Conservation (phyloP, 2,329 filamentous ascomycete genomes). For the Diaporthe destruens region DNA sequence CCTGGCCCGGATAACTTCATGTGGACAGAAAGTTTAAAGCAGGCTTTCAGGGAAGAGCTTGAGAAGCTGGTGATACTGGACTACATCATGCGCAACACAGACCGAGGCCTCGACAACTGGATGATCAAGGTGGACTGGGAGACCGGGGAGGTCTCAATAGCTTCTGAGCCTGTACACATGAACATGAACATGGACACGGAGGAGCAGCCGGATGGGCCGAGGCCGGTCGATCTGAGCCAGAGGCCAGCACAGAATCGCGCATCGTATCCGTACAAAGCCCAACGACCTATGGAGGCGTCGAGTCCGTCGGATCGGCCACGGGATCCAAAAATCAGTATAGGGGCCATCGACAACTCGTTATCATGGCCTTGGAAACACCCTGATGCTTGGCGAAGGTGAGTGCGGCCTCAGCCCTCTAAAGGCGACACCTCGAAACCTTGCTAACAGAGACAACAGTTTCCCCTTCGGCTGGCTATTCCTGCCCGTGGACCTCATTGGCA, state of each 20-base stretch:
- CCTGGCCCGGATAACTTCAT: conserved; percentile 71
- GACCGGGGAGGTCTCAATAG: conserved; percentile 84
- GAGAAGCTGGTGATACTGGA: conserved; percentile 98
- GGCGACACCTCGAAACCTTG: background rate
- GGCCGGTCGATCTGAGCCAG: conserved; percentile 69
- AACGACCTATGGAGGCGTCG: conserved; percentile 88
- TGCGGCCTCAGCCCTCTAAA: background rate
- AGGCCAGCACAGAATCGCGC: conserved; percentile 57
- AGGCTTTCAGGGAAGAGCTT: conserved; percentile 92
- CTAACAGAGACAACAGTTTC: conserved; percentile 73
- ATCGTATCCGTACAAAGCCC: conserved; percentile 78
- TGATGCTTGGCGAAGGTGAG: conserved; percentile 80
- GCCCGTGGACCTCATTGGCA: conserved; percentile 93
- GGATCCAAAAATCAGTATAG: conserved; percentile 77
- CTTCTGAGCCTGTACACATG: conserved; percentile 81
- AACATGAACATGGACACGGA: conserved; percentile 72
- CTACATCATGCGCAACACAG: conserved; percentile 99
- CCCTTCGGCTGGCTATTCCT: conserved; percentile 99
- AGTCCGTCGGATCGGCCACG: conserved; percentile 58
- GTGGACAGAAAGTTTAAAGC: conserved; percentile 91
- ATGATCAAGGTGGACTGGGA: conserved; percentile 98
- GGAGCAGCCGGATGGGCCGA: conserved; percentile 65
- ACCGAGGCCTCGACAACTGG: conserved; percentile 97
- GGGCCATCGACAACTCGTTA: conserved; percentile 96
- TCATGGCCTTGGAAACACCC: conserved; percentile 99